Conservation (phyloP, 2,329 filamentous ascomycete genomes). For the Penicillium sp. region DNA sequence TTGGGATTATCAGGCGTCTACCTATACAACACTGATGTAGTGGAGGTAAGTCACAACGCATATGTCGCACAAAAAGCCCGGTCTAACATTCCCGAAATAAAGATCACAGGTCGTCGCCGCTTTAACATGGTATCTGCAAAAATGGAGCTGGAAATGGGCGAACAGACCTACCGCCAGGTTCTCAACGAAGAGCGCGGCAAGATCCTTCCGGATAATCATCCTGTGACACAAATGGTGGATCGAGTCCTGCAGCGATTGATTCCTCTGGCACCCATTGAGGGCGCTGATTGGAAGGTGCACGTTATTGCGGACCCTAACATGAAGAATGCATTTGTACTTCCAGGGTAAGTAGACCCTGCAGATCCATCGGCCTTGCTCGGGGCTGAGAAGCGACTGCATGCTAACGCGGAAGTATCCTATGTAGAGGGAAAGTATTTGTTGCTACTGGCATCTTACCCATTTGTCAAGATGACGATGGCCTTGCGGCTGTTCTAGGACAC, state of each 20-base stretch:
- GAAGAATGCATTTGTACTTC: constrained; percentile 64
- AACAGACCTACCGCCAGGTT: constrained; percentile 49
- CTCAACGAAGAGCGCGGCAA: constrained; percentile 46
- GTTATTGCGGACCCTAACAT: constrained; percentile 53
- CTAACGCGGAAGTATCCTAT: background rate
- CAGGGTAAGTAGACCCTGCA: constrained; percentile 44
- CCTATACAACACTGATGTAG: constrained; percentile 57
- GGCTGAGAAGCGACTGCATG: background rate
- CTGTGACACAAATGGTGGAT: constrained; percentile 50
- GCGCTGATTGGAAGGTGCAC: constrained; percentile 56
- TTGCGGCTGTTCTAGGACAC: constrained; percentile 63
- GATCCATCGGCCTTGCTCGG: background rate
- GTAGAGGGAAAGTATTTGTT: constrained; percentile 62
- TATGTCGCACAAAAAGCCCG: background rate
- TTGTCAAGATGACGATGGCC: constrained; percentile 56
- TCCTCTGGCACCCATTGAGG: constrained; percentile 49
- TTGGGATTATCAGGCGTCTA: constrained; percentile 50
- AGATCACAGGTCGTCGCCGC: constrained; percentile 56
- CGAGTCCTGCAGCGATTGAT: constrained; percentile 56
- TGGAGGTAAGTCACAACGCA: constrained; percentile 42
- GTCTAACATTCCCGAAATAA: background rate
- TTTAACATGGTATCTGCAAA: constrained; percentile 57
- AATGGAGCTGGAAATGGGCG: constrained; percentile 46
- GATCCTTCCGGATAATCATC: constrained; percentile 54
- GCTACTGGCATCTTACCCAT: constrained; percentile 62